These are phyloP conservation scores for Alloteropsis semialata DNA, from an alignment of 176 grass and related monocot genomes.

Conservation along the genomic window DNA sequence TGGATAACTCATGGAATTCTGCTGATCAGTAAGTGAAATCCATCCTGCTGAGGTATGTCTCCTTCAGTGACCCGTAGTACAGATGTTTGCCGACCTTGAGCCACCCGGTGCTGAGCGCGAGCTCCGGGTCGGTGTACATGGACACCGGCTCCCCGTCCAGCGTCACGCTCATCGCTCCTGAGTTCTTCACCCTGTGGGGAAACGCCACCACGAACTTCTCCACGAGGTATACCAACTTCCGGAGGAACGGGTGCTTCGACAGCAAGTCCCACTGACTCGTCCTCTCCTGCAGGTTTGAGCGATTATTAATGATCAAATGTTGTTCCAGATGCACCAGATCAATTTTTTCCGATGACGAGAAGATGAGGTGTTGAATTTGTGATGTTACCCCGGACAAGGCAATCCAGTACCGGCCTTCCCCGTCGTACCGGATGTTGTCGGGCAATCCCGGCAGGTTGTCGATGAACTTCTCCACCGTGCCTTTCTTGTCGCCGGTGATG, in stretches of 20 bases:
- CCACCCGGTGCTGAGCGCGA: slow-evolving; percentile 51
- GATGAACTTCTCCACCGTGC: slow-evolving; percentile 51
- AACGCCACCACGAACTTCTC: slow-evolving; percentile 33
- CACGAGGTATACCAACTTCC: slow-evolving; percentile 49
- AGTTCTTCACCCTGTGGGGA: slow-evolving; percentile 18
- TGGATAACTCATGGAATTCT: neutral
- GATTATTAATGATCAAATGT: neutral
- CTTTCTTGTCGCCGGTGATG: slow-evolving; percentile 59
- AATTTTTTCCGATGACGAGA: neutral
- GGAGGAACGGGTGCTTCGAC: slow-evolving; percentile 30
- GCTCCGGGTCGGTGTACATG: slow-evolving; percentile 46
- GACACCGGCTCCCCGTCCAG: slow-evolving; percentile 53
- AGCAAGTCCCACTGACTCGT: slow-evolving; percentile 51
- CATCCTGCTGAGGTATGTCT: slow-evolving; percentile 47
- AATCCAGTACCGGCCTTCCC: slow-evolving; percentile 76
- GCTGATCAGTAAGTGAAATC: slow-evolving; percentile 41
- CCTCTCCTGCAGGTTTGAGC: slow-evolving; percentile 40
- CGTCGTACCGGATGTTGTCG: slow-evolving; percentile 73
- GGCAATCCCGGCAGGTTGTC: slow-evolving; percentile 68
- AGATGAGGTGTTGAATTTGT: neutral
- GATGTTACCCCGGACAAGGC: slow-evolving; percentile 41
- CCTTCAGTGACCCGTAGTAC: slow-evolving; percentile 57
- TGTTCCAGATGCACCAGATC: neutral
- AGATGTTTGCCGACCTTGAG: slow-evolving; percentile 59
- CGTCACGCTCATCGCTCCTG: slow-evolving; percentile 50